Conservation (phyloP, 768 basidiomycete species). For the Porpolomopsis calyptriformis region DNA sequence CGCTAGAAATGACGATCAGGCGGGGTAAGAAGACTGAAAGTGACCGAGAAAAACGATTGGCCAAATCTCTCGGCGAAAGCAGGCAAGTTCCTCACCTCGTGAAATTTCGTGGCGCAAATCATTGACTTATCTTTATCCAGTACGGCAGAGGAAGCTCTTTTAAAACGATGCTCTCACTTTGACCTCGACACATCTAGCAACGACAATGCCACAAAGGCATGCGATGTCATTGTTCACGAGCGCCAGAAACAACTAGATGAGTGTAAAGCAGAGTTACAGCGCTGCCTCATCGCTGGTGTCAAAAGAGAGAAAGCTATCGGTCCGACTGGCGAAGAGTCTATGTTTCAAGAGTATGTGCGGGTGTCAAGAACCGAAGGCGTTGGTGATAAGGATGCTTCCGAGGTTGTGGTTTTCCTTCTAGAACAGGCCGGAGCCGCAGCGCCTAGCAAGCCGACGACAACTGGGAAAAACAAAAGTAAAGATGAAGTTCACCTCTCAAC, state of each 20-base stretch:
- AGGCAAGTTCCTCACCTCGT: slow-evolving; percentile 40
- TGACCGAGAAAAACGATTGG: slow-evolving; percentile 82
- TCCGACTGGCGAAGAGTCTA: slow-evolving; percentile 53
- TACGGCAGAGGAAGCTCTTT: slow-evolving; percentile 81
- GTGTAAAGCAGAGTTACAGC: slow-evolving; percentile 63
- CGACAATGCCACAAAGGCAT: slow-evolving; percentile 80
- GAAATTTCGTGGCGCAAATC: slow-evolving; percentile 1
- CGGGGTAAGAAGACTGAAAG: slow-evolving; percentile 58
- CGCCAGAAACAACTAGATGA: slow-evolving; percentile 70
- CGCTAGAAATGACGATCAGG: slow-evolving; percentile 78
- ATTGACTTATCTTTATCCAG: slow-evolving; percentile 25
- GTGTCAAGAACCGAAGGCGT: slow-evolving; percentile 60
- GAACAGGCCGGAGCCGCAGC: slow-evolving; percentile 46
- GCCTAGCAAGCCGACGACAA: slow-evolving; percentile 9
- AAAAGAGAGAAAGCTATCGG: slow-evolving; percentile 61
- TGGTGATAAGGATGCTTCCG: slow-evolving; percentile 68
- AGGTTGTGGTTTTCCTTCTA: slow-evolving; percentile 47
- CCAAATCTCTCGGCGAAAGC: slow-evolving; percentile 81
- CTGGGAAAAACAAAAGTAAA: slow-evolving; percentile 39
- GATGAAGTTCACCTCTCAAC: slow-evolving; percentile 45
- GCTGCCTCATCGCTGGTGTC: slow-evolving; percentile 54
- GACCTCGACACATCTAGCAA: slow-evolving; percentile 66
- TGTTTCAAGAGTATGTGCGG: slow-evolving; percentile 71
- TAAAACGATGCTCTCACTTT: slow-evolving; percentile 94
- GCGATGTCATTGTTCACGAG: slow-evolving; percentile 82